Evolutionary conservation across 176 grass and related monocot species (phyloP), one percentile per base, ranked within the genome.

Genomic region (Phoenix roebelenii): DNA sequence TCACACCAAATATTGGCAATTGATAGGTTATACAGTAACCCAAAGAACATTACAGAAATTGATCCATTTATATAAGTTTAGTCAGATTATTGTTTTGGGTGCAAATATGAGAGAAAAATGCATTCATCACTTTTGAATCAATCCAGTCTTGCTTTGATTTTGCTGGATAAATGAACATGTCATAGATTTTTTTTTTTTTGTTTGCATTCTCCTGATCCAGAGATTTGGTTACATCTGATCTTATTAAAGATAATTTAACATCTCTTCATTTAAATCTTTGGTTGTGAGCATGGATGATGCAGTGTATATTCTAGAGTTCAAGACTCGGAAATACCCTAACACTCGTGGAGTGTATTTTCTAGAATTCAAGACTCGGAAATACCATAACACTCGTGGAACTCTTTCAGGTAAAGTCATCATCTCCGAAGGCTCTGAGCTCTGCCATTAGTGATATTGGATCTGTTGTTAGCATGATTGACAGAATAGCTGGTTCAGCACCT

Each of bases 161-260:
- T 72, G 54, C 7, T 79, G 52, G 39, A 4, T 29, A 23, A 49
- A 16, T n/a, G 0, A 5, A 9, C 49, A 15, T 65, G 32, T 25
- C 70, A 73, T 16, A 74, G 70, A 50, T 74, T 65, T 50, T 68
- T 60, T 14, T 3, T 71, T 79, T 17, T 74, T 24, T 79, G 59
- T 62, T 35, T 35, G 6, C 32, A 7, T 9, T 1, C 32, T 35
- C 5, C 32, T 35, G 32, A 35, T 35, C 32, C 32, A 1, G 32
- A 35, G 6, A 35, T 35, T 35, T 35, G 5, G 32, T 10, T 35
- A 35, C 32, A 35, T 10, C 6, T 35, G 32, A 35, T 35, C 7
- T 35, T 35, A 35, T 35, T 35, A 35, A 9, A 35, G 7, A 35
- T 35, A 35, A 35, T 35, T 35, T 35, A 35, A 35, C 32, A 35